Base-by-base conservation (phyloP, 768 basidiomycete species). In the Leccinum aurantiacum region DNA sequence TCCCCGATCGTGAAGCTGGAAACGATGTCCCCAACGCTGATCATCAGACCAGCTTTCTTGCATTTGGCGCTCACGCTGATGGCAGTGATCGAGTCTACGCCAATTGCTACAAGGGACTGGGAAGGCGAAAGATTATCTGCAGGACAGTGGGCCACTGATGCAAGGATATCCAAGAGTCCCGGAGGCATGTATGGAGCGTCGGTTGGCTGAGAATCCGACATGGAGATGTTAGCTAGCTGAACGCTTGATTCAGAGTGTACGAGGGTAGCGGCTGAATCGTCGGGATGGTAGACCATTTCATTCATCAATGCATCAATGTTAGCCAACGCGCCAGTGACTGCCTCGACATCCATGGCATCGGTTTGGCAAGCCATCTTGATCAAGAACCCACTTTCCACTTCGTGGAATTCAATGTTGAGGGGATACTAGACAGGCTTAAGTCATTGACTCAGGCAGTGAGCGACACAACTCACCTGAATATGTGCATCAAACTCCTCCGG, bases 31-130 rank as follows among this genome's bases (percentile, higher is more conserved):
- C 71, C 76, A 3, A 76, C 74, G 13, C 55, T 61, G 25, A 75
- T 51, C 14, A 48, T 60, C 47, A 82, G 60, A 1, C 80, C 80
- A 4, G 66, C 70, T 49, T 69, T 67, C 49, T 76, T 73, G 63
- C 75, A 76, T 57, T 73, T 78, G 7, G 77, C 74, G 10, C 73
- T 72, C 13, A 83, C 69, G 54, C 78, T 77, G 37, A 83, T 79
- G 22, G 82, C 79, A 19, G 78, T 78, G 59, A 83, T 82, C 2
- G 82, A 83, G 63, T 82, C 82, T 11, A 82, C 69, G 19, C 82
- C 82, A 11, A 82, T 64, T 6, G 77, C 71, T 13, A 71, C 70
- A 17, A 81, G 72, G 4, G 74, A 74, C 6, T 77, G 80, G 4
- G 67, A 62, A 17, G 71, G 59, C 19, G 67, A 63, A 6, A 82